Conservation (phyloP, 306 rosid genomes). For the Pachyrhizus erosus region DNA sequence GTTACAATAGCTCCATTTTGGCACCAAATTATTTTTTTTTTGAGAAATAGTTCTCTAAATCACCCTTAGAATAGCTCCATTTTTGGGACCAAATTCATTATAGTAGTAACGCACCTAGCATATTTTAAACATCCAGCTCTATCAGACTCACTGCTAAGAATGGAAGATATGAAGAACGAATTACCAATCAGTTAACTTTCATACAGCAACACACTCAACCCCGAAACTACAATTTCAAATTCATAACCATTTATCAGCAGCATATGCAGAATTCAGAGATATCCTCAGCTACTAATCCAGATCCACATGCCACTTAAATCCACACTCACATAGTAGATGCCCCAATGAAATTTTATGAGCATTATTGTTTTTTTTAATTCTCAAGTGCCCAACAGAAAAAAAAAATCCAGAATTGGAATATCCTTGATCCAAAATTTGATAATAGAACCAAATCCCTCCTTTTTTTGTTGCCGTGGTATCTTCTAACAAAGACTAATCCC, state of each 20-base stretch:
- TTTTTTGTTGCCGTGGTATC: too few relatives aligned
- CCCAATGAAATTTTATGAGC: background rate
- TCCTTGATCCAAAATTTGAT: conserved; percentile 23
- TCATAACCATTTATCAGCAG: conserved; percentile 5
- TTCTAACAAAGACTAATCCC: background rate
- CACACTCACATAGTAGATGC: background rate
- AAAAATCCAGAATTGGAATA: background rate
- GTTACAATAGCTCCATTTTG: conserved; percentile 12
- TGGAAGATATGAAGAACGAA: conserved; percentile 16
- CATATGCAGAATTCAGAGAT: conserved; percentile 28
- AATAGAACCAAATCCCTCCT: conserved; percentile 2
- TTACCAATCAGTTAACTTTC: conserved; percentile 9
- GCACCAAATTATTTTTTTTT: conserved; percentile 6
- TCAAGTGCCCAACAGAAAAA: background rate
- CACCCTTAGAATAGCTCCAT: too few relatives aligned
- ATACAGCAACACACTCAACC: conserved; percentile 21
- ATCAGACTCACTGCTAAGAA: background rate
- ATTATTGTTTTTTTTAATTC: background rate
- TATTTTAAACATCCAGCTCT: background rate
- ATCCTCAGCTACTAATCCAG: conserved; percentile 25
- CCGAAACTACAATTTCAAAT: conserved; percentile 20
- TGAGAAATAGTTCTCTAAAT: conserved; percentile 1
- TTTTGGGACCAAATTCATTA: too few relatives aligned
- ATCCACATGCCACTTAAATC: conserved; percentile 27
- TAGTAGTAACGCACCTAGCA: too few relatives aligned